Percentiles rank a stretch among this genome's conserved stretches.
Evolutionary conservation across 805 yeast genomes (phyloP).

Genomic region (Spathaspora passalidarum): DNA sequence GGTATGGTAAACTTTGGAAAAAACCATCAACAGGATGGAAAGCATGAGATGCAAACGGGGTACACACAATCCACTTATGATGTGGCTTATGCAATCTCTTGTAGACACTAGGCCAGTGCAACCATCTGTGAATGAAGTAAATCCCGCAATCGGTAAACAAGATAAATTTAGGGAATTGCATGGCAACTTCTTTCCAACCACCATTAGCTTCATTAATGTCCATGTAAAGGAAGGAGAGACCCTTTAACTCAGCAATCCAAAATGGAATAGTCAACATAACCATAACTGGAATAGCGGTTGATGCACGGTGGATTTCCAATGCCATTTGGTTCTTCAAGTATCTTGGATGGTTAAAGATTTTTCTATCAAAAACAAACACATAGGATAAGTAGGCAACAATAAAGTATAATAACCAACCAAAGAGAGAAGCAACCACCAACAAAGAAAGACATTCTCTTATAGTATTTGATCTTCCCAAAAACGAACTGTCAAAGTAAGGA

Average conservation of each 20-base stretch:
- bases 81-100: slow-evolving; percentile 91
- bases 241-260: slow-evolving; percentile 80
- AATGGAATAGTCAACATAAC: slow-evolving; percentile 85
- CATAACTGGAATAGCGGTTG: slow-evolving; percentile 85
- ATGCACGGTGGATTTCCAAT: slow-evolving; percentile 76
- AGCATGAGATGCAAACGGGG: slow-evolving; percentile 97
- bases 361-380: slow-evolving; percentile 76
- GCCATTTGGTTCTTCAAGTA: slow-evolving; percentile 90
- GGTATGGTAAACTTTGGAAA: slow-evolving; percentile 90
- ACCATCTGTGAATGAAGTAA: slow-evolving; percentile 85
- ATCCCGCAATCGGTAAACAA: slow-evolving; percentile 94
- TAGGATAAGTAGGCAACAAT: slow-evolving; percentile 75
- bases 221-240: slow-evolving; percentile 77
- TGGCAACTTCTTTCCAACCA: slow-evolving; percentile 59
- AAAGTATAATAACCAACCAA: slow-evolving; percentile 85
- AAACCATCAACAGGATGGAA: slow-evolving; percentile 98
- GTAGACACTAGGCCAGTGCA: slow-evolving; percentile 91
- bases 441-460: slow-evolving; percentile 70
- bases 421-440: slow-evolving; percentile 65
- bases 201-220: slow-evolving; percentile 60
- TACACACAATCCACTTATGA: slow-evolving; percentile 98
- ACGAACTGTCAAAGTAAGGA: slow-evolving; percentile 58
- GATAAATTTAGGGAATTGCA: slow-evolving; percentile 75
- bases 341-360: slow-evolving; percentile 92
- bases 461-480: slow-evolving; percentile 68